Percentiles rank a stretch among this genome's conserved stretches.
These are phyloP conservation scores for Tetradesmus lagerheimii DNA, from an alignment of 139 green algal species.

Conservation along the genomic window DNA sequence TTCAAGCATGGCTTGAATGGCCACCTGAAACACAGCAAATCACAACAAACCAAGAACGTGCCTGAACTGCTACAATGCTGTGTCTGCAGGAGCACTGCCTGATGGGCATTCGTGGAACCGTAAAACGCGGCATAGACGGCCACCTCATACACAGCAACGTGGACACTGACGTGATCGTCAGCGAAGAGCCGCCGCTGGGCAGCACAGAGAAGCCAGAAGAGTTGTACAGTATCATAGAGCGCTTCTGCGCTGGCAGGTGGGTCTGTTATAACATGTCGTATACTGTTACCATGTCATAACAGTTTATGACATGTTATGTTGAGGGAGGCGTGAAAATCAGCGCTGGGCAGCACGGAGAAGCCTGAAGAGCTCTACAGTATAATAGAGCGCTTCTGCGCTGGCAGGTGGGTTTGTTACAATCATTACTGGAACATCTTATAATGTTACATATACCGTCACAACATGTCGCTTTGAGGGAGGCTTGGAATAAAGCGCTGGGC, in stretches of 20 bases:
- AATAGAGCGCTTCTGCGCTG: not conserved
- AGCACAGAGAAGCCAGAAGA: conserved; percentile 84
- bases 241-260: conserved; percentile 62
- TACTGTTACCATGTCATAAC: too few species aligned
- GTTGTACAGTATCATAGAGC: conserved; percentile 89
- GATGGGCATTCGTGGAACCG: conserved; percentile 84
- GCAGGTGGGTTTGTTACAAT: not conserved
- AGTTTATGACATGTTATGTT: not conserved
- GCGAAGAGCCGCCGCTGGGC: conserved; percentile 79
- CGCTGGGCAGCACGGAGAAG: conserved; percentile 47
- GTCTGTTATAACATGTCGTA: conserved; percentile 24
- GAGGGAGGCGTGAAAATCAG: conserved; percentile 61
- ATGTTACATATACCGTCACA: too few species aligned
- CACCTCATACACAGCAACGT: conserved; percentile 89
- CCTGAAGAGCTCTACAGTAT: not conserved
- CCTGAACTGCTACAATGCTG: not conserved
- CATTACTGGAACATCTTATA: too few species aligned
- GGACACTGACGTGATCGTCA: conserved; percentile 87
- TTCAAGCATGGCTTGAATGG: conserved; percentile 76
- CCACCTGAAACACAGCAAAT: conserved; percentile 51
- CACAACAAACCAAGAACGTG: not conserved
- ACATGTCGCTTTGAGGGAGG: too few species aligned
- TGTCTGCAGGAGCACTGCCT: conserved; percentile 85
- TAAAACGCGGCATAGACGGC: conserved; percentile 75
- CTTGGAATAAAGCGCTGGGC: too few species aligned